A percentile compares a stretch with the other conserved stretches of the same genome.
Evolutionary conservation across 116 monocot genomes (phyloP).

Genomic region (Iris pallida): DNA sequence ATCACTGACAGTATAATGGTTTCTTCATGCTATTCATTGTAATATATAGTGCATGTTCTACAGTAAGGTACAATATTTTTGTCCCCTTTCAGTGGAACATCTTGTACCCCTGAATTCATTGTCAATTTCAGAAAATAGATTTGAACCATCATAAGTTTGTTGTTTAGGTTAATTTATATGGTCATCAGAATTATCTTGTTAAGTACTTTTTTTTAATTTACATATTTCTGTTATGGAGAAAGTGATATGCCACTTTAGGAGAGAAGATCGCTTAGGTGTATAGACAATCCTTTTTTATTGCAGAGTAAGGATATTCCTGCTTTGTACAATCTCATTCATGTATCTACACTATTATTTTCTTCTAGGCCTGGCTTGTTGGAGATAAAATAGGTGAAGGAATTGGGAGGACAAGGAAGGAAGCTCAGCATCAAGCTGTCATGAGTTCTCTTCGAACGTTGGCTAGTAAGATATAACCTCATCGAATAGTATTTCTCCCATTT

Average conservation of each 20-base stretch:
- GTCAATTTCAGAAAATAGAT: background rate
- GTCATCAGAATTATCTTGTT: background rate
- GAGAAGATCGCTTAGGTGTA: background rate
- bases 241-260: background rate
- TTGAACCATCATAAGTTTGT: background rate
- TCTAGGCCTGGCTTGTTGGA: slow-evolving; percentile 80
- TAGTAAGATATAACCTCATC: slow-evolving; percentile 32
- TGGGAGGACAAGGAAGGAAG: slow-evolving; percentile 89
- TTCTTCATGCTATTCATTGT: too few relatives aligned
- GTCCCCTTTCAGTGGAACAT: too few relatives aligned
- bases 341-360: slow-evolving; percentile 1
- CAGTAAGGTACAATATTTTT: too few relatives aligned
- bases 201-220: background rate
- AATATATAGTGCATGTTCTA: too few relatives aligned
- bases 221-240: background rate
- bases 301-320: background rate
- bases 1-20: too few relatives aligned
- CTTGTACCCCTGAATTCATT: background rate
- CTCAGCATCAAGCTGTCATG: slow-evolving; percentile 62
- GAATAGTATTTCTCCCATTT: too few relatives aligned
- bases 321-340: slow-evolving; percentile 2
- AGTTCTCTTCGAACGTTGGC: slow-evolving; percentile 63
- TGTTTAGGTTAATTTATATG: background rate
- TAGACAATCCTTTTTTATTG: background rate
- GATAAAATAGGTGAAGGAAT: slow-evolving; percentile 86